These are phyloP conservation scores for Albophoma yamanashiensis DNA, from an alignment of 2,329 filamentous ascomycete genomes.

Conservation along the genomic window DNA sequence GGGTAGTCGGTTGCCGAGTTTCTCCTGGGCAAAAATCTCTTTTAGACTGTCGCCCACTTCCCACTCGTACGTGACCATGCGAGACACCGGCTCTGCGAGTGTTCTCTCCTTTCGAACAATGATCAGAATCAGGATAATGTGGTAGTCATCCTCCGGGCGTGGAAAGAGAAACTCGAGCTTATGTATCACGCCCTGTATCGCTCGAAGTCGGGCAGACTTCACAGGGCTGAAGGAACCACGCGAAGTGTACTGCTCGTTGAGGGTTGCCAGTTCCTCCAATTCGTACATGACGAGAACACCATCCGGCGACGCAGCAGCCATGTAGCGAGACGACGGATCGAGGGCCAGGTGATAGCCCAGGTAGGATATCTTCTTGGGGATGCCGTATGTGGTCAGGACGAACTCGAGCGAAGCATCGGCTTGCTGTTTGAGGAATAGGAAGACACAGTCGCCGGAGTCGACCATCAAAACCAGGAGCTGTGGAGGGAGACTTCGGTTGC, in stretches of 20 bases:
- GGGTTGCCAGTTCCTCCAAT: slow-evolving; percentile 44
- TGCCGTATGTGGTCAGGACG: slow-evolving; percentile 44
- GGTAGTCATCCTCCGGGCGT: slow-evolving; percentile 50
- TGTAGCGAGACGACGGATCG: slow-evolving; percentile 61
- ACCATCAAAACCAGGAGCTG: slow-evolving; percentile 72
- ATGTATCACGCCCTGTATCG: slow-evolving; percentile 63
- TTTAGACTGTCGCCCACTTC: slow-evolving; percentile 37
- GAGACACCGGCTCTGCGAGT: slow-evolving; percentile 22
- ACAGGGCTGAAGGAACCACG: slow-evolving; percentile 47
- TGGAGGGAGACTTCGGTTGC: slow-evolving; percentile 44
- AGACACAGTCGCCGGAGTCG: slow-evolving; percentile 61
- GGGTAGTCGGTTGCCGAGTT: slow-evolving; percentile 38
- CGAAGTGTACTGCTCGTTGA: slow-evolving; percentile 36
- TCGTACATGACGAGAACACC: slow-evolving; percentile 62
- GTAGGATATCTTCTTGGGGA: slow-evolving; percentile 47
- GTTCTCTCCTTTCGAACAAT: slow-evolving; percentile 30
- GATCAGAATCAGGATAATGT: slow-evolving; percentile 67
- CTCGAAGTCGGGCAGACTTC: slow-evolving; percentile 28
- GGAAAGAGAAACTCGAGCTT: slow-evolving; percentile 82
- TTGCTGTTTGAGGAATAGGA: slow-evolving; percentile 53
- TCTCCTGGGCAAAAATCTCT: slow-evolving; percentile 32
- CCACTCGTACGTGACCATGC: slow-evolving; percentile 52
- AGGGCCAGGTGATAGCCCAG: slow-evolving; percentile 60
- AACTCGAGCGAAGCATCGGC: slow-evolving; percentile 44
- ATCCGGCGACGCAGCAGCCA: slow-evolving; percentile 62